Evolutionary conservation across 345 rosid species (phyloP).

Genomic region (Murraya koenigii): DNA sequence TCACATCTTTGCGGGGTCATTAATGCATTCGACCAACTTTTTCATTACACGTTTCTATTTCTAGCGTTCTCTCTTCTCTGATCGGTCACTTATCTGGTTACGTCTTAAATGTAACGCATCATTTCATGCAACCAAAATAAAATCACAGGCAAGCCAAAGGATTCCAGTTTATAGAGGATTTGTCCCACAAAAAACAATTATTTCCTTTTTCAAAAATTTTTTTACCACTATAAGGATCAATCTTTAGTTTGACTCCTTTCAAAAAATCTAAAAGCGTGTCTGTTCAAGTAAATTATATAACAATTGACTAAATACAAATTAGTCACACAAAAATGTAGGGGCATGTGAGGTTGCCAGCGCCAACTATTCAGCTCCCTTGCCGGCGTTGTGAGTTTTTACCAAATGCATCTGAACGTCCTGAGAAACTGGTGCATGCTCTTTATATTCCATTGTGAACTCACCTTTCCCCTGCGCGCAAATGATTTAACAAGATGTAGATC

Average conservation of each 20-base stretch:
- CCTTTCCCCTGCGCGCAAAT: constrained; percentile 71
- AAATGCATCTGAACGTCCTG: constrained; percentile 85
- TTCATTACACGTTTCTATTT: too few relatives aligned
- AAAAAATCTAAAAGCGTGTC: neutral
- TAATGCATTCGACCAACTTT: too few relatives aligned
- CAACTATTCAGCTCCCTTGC: constrained; percentile 46
- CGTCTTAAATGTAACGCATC: too few relatives aligned
- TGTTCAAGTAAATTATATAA: neutral
- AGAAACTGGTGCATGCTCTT: constrained; percentile 83
- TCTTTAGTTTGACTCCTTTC: too few relatives aligned
- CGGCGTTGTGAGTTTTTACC: constrained; percentile 69
- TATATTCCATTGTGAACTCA: constrained; percentile 98
- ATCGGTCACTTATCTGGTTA: too few relatives aligned
- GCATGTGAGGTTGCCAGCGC: neutral
- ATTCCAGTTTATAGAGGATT: too few relatives aligned
- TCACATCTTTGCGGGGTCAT: too few relatives aligned
- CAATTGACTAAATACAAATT: neutral
- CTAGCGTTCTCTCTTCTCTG: too few relatives aligned
- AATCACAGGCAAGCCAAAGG: too few relatives aligned
- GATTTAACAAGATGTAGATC: neutral
- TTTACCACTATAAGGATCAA: neutral
- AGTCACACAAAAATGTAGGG: constrained; percentile 7
- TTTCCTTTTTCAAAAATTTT: neutral
- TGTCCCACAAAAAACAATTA: neutral
- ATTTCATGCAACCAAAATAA: too few relatives aligned